Percentiles rank a stretch among this genome's conserved stretches.
phyloP scores from a whole-genome alignment of 2,329 filamentous ascomycete species.

The Phaeosphaeria sp. region DNA sequence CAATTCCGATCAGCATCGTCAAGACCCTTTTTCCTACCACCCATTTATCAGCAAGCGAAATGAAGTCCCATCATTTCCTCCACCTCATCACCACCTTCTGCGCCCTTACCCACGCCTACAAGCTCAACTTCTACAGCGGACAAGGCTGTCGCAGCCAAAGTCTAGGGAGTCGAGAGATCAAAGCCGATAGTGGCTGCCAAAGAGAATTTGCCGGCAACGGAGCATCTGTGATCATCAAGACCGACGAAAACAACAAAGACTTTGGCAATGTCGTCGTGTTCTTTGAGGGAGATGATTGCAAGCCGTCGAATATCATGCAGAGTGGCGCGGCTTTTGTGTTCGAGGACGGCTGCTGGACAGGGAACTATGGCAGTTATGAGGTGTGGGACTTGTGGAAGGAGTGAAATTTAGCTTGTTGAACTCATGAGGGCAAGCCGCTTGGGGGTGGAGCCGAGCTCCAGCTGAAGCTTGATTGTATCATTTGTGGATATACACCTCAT shows the following conservation, averaged over 20 bases:
- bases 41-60: too few relatives aligned
- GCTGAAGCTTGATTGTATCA: too few relatives aligned
- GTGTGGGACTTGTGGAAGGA: conserved; percentile 12
- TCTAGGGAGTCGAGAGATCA: conserved; percentile 5
- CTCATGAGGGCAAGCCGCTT: too few relatives aligned
- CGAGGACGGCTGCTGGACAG: conserved; percentile 8
- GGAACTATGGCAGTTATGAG: conserved; percentile 14
- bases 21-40: too few relatives aligned
- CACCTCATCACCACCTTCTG: background rate
- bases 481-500: too few relatives aligned
- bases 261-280: conserved; percentile 13
- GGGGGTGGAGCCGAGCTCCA: too few relatives aligned
- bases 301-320: conserved; percentile 12
- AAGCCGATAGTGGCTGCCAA: conserved; percentile 8
- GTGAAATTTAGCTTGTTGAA: background rate
- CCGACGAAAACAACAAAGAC: conserved; percentile 9
- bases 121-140: conserved; percentile 1
- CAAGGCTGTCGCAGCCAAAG: conserved; percentile 4
- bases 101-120: conserved; percentile 3
- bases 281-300: conserved; percentile 12
- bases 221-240: conserved; percentile 4
- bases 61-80: background rate
- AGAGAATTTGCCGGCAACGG: conserved; percentile 7
- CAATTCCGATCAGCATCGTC: too few relatives aligned
- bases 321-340: conserved; percentile 5